phyloP scores from a whole-genome alignment of 106 monocot genomes.

The Apostasia ramifera region DNA sequence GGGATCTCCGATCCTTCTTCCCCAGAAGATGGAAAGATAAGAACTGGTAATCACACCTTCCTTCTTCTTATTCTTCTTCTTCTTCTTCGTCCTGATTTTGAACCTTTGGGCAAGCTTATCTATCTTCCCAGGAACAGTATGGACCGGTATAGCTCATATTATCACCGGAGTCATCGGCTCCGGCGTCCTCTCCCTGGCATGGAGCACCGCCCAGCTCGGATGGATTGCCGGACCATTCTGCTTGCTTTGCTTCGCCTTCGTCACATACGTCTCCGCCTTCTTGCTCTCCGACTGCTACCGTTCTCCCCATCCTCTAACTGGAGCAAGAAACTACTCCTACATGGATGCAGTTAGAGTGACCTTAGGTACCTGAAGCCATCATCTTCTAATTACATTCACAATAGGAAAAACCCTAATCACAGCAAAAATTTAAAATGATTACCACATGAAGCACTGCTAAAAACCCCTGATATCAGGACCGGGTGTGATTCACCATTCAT shows the following conservation, averaged over 20 bases:
- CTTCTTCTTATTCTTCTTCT: neutral
- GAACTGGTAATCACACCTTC: slow-evolving; percentile 22
- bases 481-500: neutral
- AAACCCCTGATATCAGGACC: too few relatives aligned
- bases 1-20: slow-evolving; percentile 13
- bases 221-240: slow-evolving; percentile 48
- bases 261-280: slow-evolving; percentile 18
- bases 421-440: slow-evolving; percentile 55
- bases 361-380: slow-evolving; percentile 7
- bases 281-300: slow-evolving; percentile 18
- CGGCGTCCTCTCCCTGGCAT: slow-evolving; percentile 72
- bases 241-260: slow-evolving; percentile 63
- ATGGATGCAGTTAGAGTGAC: slow-evolving; percentile 17
- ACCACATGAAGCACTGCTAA: slow-evolving; percentile 21
- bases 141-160: slow-evolving; percentile 51
- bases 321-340: slow-evolving; percentile 15
- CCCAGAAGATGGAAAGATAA: slow-evolving; percentile 23
- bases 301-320: slow-evolving; percentile 11
- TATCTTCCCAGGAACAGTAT: slow-evolving; percentile 14
- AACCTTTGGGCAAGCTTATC: neutral
- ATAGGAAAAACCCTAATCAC: slow-evolving; percentile 33
- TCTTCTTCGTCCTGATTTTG: neutral
- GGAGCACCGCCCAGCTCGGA: slow-evolving; percentile 63
- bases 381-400: too few relatives aligned
- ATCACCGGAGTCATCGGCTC: slow-evolving; percentile 75